Percentiles rank a stretch among this genome's conserved stretches.
Evolutionary conservation across 495 filamentous ascomycete species (phyloP).

Genomic region (Penicillium silybi): DNA sequence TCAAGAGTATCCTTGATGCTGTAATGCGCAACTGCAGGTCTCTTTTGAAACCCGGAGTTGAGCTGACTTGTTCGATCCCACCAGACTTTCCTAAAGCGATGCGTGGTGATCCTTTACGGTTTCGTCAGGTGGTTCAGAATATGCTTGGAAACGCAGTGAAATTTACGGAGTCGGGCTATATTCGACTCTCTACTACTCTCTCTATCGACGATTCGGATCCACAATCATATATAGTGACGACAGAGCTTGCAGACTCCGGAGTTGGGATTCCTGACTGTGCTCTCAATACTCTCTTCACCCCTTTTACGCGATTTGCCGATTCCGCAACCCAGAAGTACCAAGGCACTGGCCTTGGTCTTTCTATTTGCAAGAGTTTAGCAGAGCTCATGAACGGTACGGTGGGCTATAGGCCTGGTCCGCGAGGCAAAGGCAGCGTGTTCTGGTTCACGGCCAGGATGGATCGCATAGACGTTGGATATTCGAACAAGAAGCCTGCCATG

Average conservation of each 20-base stretch:
- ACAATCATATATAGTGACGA: too few relatives aligned
- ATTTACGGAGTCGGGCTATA: constrained; percentile 67
- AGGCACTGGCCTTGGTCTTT: constrained; percentile 70
- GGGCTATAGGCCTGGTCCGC: constrained; percentile 32
- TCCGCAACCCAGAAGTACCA: constrained; percentile 68
- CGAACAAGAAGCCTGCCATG: constrained; percentile 20
- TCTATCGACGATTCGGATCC: constrained; percentile 25
- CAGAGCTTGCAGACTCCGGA: constrained; percentile 56
- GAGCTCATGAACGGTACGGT: constrained; percentile 77
- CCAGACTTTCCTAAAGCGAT: constrained; percentile 32
- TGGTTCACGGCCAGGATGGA: too few relatives aligned
- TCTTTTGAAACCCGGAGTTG: constrained; percentile 40
- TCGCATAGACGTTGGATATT: too few relatives aligned
- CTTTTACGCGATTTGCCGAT: constrained; percentile 80
- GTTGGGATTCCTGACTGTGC: constrained; percentile 75
- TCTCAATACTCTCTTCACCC: constrained; percentile 67
- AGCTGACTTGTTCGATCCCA: constrained; percentile 47
- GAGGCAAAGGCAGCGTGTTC: too few relatives aligned
- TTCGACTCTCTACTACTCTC: constrained; percentile 54
- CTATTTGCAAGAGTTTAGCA: constrained; percentile 70
- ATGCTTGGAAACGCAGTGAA: constrained; percentile 79
- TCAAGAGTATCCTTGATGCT: constrained; percentile 49
- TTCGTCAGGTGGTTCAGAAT: constrained; percentile 77
- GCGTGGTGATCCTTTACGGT: constrained; percentile 65
- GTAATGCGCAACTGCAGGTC: constrained; percentile 36